These are phyloP conservation scores for Austroboletus novae-zelandiae DNA, from an alignment of 1,284 basidiomycete genomes.

Conservation along the genomic window DNA sequence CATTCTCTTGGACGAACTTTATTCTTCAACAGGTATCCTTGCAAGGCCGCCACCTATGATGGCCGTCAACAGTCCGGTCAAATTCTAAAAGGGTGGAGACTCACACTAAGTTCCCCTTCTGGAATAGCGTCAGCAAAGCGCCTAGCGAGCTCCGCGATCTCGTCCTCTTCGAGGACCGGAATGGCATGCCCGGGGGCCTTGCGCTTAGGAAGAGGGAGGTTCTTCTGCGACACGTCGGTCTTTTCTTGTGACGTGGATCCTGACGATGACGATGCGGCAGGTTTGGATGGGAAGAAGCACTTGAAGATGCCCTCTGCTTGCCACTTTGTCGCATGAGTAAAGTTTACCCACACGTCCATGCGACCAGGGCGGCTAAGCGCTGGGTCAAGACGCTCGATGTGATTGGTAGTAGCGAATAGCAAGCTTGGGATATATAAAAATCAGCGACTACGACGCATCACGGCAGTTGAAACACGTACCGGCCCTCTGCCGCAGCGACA, in stretches of 20 bases:
- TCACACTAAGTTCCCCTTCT: conserved; percentile 77
- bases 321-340: conserved; percentile 82
- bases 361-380: conserved; percentile 78
- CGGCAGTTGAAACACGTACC: conserved; percentile 48
- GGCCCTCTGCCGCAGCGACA: conserved; percentile 81
- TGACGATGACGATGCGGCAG: conserved; percentile 20
- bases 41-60: conserved; percentile 72
- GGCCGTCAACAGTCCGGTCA: background rate
- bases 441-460: conserved; percentile 9
- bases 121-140: conserved; percentile 75
- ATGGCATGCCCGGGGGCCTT: conserved; percentile 56
- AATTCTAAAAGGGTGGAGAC: conserved; percentile 27
- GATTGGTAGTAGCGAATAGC: conserved; percentile 81
- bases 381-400: conserved; percentile 82
- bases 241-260: conserved; percentile 25
- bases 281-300: conserved; percentile 81
- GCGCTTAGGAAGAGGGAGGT: conserved; percentile 65
- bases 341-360: conserved; percentile 88
- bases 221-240: conserved; percentile 57
- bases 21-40: conserved; percentile 82
- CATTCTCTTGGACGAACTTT: conserved; percentile 80
- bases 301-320: conserved; percentile 89
- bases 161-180: conserved; percentile 67
- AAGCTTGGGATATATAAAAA: conserved; percentile 45
- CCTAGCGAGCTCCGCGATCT: conserved; percentile 72